Base-by-base conservation (phyloP, 1,284 basidiomycete species). In the Kalmanozyma brasiliensis region DNA sequence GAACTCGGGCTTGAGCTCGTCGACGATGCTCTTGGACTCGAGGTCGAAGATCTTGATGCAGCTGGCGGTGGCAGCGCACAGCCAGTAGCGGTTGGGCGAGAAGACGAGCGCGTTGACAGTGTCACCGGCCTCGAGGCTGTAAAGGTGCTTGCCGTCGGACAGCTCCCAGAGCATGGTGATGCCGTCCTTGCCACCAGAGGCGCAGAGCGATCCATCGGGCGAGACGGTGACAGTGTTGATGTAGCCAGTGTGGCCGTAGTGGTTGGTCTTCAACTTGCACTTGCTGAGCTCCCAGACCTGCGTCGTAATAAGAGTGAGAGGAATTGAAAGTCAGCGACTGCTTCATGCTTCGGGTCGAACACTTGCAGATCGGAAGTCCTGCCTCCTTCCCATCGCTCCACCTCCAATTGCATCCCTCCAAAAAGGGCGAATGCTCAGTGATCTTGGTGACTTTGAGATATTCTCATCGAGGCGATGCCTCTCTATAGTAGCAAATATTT, bases 121-220 rank as follows among this genome's bases (percentile, higher is more conserved):
- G 85, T 99, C 93, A 76, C 94, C 94, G 52, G 96, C 96, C 85
- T 98, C 96, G 73, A 99, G 91, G 64, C 94, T 97, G 89, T 99
- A 99, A 81, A 99, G 90, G 89, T 98, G 95, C 87, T 98, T 98
- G 88, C 94, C 94, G 87, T 98, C 96, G 85, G 98, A 98, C 79
- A 99, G 87, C 85, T 99, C 96, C 96, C 95, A 99, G 72, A 99
- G 91, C 96, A 99, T 99, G 83, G 94, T 97, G 85, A 98, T 95
- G 49, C 79, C 76, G 74, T 99, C 96, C 87, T 98, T 98, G 82
- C 96, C 96, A 83, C 96, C 96, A 44, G 96, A 98, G 52, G 96
- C 96, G 82, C 95, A 95, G 81, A 99, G 90, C 46, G 96, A 99
- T 74, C 96, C 96, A 83, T 99, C 96, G 69, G 96, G 96, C 40